Conservation (phyloP, 2,329 filamentous ascomycete genomes). For the Penicillium freii region DNA sequence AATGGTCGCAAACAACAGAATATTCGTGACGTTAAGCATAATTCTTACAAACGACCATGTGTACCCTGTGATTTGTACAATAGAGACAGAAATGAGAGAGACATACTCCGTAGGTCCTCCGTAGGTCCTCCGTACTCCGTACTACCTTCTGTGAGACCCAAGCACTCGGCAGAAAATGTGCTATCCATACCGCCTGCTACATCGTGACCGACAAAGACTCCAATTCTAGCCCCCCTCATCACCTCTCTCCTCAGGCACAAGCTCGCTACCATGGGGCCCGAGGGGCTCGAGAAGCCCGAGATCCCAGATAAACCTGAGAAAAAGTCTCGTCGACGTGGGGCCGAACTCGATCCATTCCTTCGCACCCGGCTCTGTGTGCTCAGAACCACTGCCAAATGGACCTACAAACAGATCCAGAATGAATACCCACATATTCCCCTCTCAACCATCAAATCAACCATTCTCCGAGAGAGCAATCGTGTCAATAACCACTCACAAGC, state of each 20-base stretch:
- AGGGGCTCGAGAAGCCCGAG: background rate
- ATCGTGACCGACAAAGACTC: background rate
- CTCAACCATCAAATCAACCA: slow-evolving; percentile 12
- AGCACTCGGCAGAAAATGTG: background rate
- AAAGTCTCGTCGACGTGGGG: slow-evolving; percentile 3
- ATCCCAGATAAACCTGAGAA: background rate
- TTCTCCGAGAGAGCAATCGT: background rate
- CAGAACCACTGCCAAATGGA: slow-evolving; percentile 11
- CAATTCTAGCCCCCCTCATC: background rate
- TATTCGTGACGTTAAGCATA: background rate
- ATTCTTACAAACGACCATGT: background rate
- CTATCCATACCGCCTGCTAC: background rate
- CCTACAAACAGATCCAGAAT: slow-evolving; percentile 10
- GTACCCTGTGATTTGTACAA: background rate
- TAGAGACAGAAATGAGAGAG: background rate
- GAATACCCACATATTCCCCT: slow-evolving; percentile 11
- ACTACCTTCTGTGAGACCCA: background rate
- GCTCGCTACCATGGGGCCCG: slow-evolving; percentile 2
- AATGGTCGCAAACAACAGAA: background rate
- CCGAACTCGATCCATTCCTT: slow-evolving; percentile 13
- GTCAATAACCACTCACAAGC: slow-evolving; percentile 3
- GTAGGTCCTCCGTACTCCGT: background rate
- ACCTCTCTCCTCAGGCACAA: background rate
- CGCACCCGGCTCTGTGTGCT: slow-evolving; percentile 12
- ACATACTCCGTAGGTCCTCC: background rate